Base-by-base conservation (phyloP, 1,284 basidiomycete genomes). In the Wallemia hederae region DNA sequence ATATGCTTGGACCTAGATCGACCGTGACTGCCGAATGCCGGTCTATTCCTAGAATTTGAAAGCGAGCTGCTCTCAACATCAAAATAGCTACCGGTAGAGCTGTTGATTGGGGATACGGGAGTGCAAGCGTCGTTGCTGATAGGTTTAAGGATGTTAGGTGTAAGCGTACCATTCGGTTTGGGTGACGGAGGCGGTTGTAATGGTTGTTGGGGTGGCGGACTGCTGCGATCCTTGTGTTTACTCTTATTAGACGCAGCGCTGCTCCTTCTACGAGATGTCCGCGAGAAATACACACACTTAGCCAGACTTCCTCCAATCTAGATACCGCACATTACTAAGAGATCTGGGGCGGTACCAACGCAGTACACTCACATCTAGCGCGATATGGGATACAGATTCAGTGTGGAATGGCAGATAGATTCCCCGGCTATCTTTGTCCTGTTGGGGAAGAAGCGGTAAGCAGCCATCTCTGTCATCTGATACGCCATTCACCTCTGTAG, bases 381-480 rank as follows among this genome's bases (percentile, higher is more conserved):
- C 90, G 62, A 94, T 89, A 70, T 92, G 87, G 33, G 88, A 92
- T n/a, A 94, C 83, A 15, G 86, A 85, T 71, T 96, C 90, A 65
- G 91, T 91, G 72, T 94, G 82, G 70, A 91, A 89, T 60, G 90
- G 90, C 59, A 96, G 78, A 72, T 94, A 94, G 67, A 96, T 94
- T 17, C 88, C 89, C 69, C 89, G 77, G 67, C 86, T 90, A 71
- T 92, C 89, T 65, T 49, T 49, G n/a, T 49, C 39, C 39, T 49
- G n/a, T 22, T n/a, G n/a, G n/a, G n/a, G n/a, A n/a, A 62, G 63
- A n/a, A 57, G 17, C 56, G 17, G 24, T 14, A 24, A 11, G 58
- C 24, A 22, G 25, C 58, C 24, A 7, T 14, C 17, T 15, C 7
- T 24, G 24, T 24, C 25, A 24, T 19, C 17, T 7, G 58, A 27